Conservation (phyloP, 1,139 yeast species). For the Komagataea norvegica region DNA sequence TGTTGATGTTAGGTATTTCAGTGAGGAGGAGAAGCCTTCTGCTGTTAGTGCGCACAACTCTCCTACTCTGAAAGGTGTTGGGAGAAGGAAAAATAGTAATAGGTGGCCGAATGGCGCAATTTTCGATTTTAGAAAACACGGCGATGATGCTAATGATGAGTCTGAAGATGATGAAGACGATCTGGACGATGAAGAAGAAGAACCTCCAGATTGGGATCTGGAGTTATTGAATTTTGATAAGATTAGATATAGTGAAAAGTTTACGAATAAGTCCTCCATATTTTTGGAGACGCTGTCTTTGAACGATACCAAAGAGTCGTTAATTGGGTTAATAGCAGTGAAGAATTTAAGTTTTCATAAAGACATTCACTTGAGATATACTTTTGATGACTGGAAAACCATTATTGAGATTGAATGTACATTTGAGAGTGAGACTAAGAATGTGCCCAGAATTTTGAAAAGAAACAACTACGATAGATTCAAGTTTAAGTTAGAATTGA, state of each 20-base stretch:
- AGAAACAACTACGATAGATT: slow-evolving; percentile 53
- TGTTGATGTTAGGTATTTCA: slow-evolving; percentile 67
- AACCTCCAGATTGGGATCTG: slow-evolving; percentile 42
- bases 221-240: slow-evolving; percentile 44
- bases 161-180: slow-evolving; percentile 26
- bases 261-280: slow-evolving; percentile 41
- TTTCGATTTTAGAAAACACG: slow-evolving; percentile 15
- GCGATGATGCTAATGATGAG: slow-evolving; percentile 14
- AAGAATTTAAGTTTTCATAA: slow-evolving; percentile 65
- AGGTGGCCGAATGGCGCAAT: slow-evolving; percentile 22
- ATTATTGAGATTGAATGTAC: slow-evolving; percentile 63
- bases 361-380: slow-evolving; percentile 55
- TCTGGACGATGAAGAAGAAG: slow-evolving; percentile 24
- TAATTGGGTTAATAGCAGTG: slow-evolving; percentile 75
- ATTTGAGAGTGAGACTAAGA: slow-evolving; percentile 46
- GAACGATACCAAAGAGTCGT: slow-evolving; percentile 45
- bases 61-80: slow-evolving; percentile 39
- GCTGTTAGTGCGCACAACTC: slow-evolving; percentile 68
- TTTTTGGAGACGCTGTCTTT: slow-evolving; percentile 64
- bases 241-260: slow-evolving; percentile 30
- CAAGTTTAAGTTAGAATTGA: slow-evolving; percentile 49
- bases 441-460: slow-evolving; percentile 45
- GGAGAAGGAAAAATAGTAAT: slow-evolving; percentile 6
- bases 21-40: slow-evolving; percentile 64
- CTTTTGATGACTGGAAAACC: slow-evolving; percentile 70